Conservation (phyloP, 768 basidiomycete species). For the Rhizopogon roseolus region DNA sequence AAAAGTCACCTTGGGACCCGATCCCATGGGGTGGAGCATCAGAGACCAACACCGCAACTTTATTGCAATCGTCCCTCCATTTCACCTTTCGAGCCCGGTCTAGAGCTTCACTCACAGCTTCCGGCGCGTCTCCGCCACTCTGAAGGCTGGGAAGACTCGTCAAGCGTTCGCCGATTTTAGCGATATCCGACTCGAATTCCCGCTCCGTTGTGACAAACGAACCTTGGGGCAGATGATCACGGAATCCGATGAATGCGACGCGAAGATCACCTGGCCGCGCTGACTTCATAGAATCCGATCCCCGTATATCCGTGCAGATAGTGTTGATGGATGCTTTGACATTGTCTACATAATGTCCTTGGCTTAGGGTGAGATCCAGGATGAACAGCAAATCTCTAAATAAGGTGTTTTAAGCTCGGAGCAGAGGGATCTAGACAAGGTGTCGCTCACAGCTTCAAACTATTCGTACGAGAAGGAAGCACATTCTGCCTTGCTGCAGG, state of each 20-base stretch:
- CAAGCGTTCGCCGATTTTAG: slow-evolving; percentile 31
- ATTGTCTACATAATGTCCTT: slow-evolving; percentile 31
- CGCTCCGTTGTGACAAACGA: slow-evolving; percentile 40
- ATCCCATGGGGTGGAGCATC: slow-evolving; percentile 52
- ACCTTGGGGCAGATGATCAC: slow-evolving; percentile 47
- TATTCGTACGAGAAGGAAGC: neutral
- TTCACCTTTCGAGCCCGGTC: slow-evolving; percentile 35
- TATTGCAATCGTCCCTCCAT: slow-evolving; percentile 40
- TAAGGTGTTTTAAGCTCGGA: neutral
- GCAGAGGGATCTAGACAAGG: neutral
- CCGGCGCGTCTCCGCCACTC: slow-evolving; percentile 44
- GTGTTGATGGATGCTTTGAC: slow-evolving; percentile 2
- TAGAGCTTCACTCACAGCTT: slow-evolving; percentile 46
- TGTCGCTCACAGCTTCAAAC: slow-evolving; percentile 1
- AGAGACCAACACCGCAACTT: slow-evolving; percentile 43
- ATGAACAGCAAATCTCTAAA: slow-evolving; percentile 43
- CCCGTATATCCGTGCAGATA: slow-evolving; percentile 33
- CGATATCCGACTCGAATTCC: slow-evolving; percentile 37
- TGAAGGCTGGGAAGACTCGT: slow-evolving; percentile 27
- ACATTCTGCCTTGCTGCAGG: neutral
- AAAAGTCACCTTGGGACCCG: slow-evolving; percentile 31
- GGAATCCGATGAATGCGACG: slow-evolving; percentile 44
- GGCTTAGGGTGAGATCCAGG: slow-evolving; percentile 46
- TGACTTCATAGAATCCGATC: slow-evolving; percentile 34
- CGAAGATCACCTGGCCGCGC: slow-evolving; percentile 35